Base-by-base conservation (phyloP, 2,329 filamentous ascomycete genomes). In the Saccharata proteae region DNA sequence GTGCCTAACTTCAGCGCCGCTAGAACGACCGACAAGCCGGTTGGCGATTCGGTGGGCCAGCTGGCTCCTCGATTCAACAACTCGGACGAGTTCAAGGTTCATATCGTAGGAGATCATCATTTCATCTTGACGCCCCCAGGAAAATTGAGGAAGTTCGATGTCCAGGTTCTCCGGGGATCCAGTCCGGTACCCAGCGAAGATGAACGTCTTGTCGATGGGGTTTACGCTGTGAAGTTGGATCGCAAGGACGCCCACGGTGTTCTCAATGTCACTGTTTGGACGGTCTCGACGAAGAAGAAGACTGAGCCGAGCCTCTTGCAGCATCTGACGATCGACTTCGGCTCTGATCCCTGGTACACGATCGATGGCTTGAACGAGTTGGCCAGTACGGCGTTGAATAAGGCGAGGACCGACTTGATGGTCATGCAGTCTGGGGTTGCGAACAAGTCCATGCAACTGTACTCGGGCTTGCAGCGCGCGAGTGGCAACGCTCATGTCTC, bases 41-140 rank as follows among this genome's bases (percentile, higher is more conserved):
- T 31, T 16, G 16, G 23, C 16, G 5, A 36, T 11, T 12, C 36
- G 40, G 16, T n/a, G 8, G 11, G 13, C 19, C 3, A 22, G 9
- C 16, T 7, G 20, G n/a, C 25, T 18, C 4, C n/a, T n/a, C n/a
- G 44, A 22, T 22, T 28, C 9, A 51, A 47, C 13, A 48, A 54
- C 11, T 48, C 51, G 3, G 54, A 58, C 22, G 47, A 50, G 8
- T 71, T 69, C 43, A 61, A 67, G 36, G 54, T 71, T n/a, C 59
- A 68, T 37, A 56, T 63, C n/a, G 57, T 69, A 38, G 66, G 64
- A 4, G 62, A 70, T 37, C 60, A 61, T 28, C 65, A 71, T 41
- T 61, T 72, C 34, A 48, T 68, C 25, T 55, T 73, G 29, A 62
- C 61, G 25, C 61, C 66, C 6, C 64, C 66, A 6, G 52, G 54